These are phyloP conservation scores for Colletotrichum paranaense DNA, from an alignment of 2,329 filamentous ascomycete species.

Conservation along the genomic window DNA sequence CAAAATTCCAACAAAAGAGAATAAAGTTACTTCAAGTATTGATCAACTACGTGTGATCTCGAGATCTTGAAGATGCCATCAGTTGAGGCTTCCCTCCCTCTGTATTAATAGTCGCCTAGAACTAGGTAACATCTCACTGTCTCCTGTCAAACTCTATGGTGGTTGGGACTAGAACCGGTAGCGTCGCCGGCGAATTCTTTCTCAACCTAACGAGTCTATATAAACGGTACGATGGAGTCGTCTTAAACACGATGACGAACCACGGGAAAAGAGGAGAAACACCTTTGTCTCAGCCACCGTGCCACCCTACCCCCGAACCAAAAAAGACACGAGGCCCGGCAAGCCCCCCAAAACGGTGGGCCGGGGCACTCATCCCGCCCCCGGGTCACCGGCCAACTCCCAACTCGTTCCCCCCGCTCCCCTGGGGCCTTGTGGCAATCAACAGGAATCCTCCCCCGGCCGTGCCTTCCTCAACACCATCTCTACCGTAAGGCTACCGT, in stretches of 20 bases:
- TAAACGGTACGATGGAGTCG: not conserved
- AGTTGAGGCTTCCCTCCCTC: not conserved
- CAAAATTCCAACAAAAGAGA: slow-evolving; percentile 4
- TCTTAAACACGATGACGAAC: not conserved
- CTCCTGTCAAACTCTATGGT: not conserved
- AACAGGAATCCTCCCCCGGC: not conserved
- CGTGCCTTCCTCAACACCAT: not conserved
- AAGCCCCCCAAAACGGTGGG: not conserved
- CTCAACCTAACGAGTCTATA: not conserved
- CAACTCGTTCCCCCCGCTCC: too few relatives aligned
- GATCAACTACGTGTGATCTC: not conserved
- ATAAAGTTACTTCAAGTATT: not conserved
- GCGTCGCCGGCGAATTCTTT: not conserved
- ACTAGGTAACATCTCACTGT: not conserved
- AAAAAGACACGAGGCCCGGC: not conserved
- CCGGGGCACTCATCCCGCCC: not conserved
- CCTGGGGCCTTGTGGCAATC: not conserved
- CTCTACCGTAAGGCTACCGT: not conserved
- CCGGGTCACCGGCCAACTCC: not conserved
- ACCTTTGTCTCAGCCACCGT: not conserved
- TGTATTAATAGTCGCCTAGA: not conserved
- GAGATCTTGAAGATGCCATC: not conserved
- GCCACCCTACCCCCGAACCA: not conserved
- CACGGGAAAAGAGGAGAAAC: not conserved
- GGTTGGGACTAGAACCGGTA: not conserved